Base-by-base conservation (phyloP, 345 rosid species). In the Gossypioides kirkii region DNA sequence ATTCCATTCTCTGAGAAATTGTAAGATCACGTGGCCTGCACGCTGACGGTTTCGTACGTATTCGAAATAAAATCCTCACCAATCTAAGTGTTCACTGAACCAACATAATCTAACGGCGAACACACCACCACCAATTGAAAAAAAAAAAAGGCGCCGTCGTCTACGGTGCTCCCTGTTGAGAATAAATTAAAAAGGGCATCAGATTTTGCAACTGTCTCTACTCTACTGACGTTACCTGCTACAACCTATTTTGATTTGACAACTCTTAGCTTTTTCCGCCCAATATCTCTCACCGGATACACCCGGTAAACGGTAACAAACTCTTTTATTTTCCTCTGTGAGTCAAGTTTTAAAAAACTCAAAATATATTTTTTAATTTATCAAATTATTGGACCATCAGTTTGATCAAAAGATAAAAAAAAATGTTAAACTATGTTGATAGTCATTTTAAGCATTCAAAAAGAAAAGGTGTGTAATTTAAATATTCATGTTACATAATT, bases 101-200 rank as follows among this genome's bases (percentile, higher is more conserved):
- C 38, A 6, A 32, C 38, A 32, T 32, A 32, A 5, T 32, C 73
- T 10, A 70, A 64, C 79, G 85, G 83, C 22, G 75, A 42, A 45
- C 32, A 53, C 60, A 47, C 22, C 25, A 10, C 26, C 23, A 22
- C 55, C 36, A 52, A 2, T 10, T 28, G 47, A 25, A 49, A 25
- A 49, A 55, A 47, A 50, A 69, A 49, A 55, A 47, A 50, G 50
- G 71, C 72, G 55, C 45, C 43, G 16, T 59, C 14, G 13, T 18
- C 58, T 25, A 53, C 80, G 71, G 72, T 61, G 50, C 49, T 20
- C 62, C 11, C 17, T 13, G 23, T 11, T 23, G 41, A 46, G 22
- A 54, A 68, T 10, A 56, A 56, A 56, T 4, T 16, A 61, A 1
- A 1, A 47, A 45, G 23, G 58, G 60, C 47, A 43, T 22, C 8